phyloP scores from a whole-genome alignment of 139 green algal genomes.

The Micractinium sp. region DNA sequence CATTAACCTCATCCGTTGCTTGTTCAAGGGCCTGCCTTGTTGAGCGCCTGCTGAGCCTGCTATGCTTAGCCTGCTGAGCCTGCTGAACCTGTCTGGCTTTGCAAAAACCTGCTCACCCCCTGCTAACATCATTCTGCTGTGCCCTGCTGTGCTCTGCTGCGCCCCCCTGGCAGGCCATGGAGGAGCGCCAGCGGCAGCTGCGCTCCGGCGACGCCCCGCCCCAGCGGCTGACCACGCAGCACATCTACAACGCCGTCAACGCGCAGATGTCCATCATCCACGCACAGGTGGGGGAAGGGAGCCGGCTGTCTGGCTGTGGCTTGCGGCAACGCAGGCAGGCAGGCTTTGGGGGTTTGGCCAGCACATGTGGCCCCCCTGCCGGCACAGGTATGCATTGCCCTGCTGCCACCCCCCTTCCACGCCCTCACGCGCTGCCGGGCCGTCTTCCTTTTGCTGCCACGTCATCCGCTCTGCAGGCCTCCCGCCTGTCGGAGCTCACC shows the following conservation, averaged over 20 bases:
- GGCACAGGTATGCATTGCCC: too few species aligned
- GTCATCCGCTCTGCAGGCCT: not conserved
- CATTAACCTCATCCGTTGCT: not conserved
- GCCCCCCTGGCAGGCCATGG: not conserved
- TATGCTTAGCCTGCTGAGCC: not conserved
- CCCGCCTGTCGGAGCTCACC: conserved; percentile 19
- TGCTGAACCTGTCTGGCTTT: not conserved
- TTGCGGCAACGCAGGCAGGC: too few species aligned
- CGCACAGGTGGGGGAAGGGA: not conserved
- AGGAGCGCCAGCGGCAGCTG: conserved; percentile 31
- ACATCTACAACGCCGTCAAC: conserved; percentile 46
- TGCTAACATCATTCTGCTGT: too few species aligned
- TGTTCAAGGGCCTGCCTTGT: not conserved
- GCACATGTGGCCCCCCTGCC: not conserved
- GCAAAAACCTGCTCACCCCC: not conserved
- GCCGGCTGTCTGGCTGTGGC: too few species aligned
- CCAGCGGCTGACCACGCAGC: conserved; percentile 20
- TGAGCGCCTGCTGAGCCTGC: too few species aligned
- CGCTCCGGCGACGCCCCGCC: not conserved
- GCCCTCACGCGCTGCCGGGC: not conserved
- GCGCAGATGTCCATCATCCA: conserved; percentile 38
- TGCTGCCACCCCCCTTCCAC: too few species aligned
- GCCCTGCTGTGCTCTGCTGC: too few species aligned
- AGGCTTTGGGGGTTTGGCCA: too few species aligned
- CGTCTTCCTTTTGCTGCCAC: not conserved